Base-by-base conservation (phyloP, 208 protist genomes). In the Trypanosoma mega region DNA sequence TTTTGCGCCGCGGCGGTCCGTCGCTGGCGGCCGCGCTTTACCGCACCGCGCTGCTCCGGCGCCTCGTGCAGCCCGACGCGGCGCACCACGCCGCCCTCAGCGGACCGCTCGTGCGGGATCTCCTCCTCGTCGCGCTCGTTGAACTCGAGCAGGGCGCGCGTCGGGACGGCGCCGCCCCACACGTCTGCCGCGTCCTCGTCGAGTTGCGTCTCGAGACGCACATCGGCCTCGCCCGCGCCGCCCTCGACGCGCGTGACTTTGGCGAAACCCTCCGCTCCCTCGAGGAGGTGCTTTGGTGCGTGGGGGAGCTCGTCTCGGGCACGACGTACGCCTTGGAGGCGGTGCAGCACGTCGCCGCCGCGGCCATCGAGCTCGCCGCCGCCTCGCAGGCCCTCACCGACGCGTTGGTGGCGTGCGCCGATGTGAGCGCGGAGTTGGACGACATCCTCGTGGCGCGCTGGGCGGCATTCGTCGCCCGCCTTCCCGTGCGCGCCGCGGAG, bases 121-220 rank as follows among this genome's bases (percentile, higher is more conserved):
- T 70, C 26, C 63, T 70, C 45, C 31, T 70, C 14, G 57, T 46
- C 2, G 63, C 61, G 21, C 29, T 70, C n/a, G 36, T 62, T 20
- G 43, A 62, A 33, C 48, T 70, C 11, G 55, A 63, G 44, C 45
- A 70, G 41, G 31, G 49, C 36, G 33, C 51, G 12, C 63, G 14
- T 11, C 23, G 45, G 31, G 14, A 43, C 0, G 31, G 18, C 43
- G 23, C 7, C 1, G 41, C 45, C 21, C 20, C 24, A 20, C 16
- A 47, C 18, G 1, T 63, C 2, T 27, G 43, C 29, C 46, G 55
- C 2, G 81, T 78, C 8, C 63, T 94, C 62, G 55, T 75, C 54
- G 87, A 91, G 56, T 66, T 94, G 44, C 76, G 67, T 30, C 36
- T 87, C 2, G 83, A 94, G 4, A 72, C 51, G 18, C 63, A 82